phyloP scores from a whole-genome alignment of 2,329 filamentous ascomycete genomes.

The Neofusicoccum sp. region DNA sequence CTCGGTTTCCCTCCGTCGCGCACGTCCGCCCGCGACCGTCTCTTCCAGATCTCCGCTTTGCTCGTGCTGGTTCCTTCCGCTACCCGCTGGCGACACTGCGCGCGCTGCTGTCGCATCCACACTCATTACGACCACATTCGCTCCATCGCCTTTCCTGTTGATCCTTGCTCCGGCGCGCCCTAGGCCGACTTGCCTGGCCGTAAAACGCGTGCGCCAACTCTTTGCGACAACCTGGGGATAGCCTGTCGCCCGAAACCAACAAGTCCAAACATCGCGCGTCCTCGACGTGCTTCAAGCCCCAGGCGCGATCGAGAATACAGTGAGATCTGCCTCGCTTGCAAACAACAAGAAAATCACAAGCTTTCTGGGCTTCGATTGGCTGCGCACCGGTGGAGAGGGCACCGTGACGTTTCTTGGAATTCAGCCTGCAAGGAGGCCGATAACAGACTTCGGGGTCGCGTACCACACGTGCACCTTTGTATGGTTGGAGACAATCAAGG shows the following conservation, averaged over 20 bases:
- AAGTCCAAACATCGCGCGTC: constrained; percentile 5
- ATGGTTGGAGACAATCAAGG: constrained; percentile 15
- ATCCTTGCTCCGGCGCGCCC: background rate
- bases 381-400: background rate
- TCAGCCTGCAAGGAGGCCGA: constrained; percentile 13
- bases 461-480: constrained; percentile 13
- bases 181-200: background rate
- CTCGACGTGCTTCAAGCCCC: background rate
- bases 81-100: background rate
- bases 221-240: background rate
- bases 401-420: constrained; percentile 12
- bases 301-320: background rate
- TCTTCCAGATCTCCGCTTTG: background rate
- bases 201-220: constrained; percentile 3
- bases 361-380: constrained; percentile 8
- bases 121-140: constrained; percentile 15
- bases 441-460: constrained; percentile 1
- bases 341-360: constrained; percentile 3
- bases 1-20: constrained; percentile 9
- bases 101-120: constrained; percentile 17
- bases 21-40: background rate
- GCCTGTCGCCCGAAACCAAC: background rate
- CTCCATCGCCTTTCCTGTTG: constrained; percentile 6
- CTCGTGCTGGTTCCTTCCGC: background rate
- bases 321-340: background rate